Evolutionary conservation across 2,329 filamentous ascomycete species (phyloP).

Genomic region (Conoideocrella luteorostrata): DNA sequence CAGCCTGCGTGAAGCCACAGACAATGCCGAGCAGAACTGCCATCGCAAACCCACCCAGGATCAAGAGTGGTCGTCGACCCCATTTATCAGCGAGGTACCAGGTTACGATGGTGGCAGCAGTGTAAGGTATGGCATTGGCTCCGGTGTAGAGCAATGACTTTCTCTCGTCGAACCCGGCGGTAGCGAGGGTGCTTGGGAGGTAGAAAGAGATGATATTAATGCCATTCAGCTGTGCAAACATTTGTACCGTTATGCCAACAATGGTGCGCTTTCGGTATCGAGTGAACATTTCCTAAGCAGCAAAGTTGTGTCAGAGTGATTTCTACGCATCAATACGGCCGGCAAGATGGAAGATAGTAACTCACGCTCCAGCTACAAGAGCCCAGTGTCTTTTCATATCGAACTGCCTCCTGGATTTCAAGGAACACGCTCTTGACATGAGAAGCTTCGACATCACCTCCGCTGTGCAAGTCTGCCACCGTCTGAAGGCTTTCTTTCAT

Average conservation of each 20-base stretch:
- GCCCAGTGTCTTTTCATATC: constrained; percentile 10
- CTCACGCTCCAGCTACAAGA: constrained; percentile 7
- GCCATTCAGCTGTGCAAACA: constrained; percentile 34
- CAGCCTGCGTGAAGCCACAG: constrained; percentile 30
- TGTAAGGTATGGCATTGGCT: constrained; percentile 32
- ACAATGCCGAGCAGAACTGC: constrained; percentile 23
- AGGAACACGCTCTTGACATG: constrained; percentile 29
- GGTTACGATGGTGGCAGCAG: constrained; percentile 29
- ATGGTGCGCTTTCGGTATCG: constrained; percentile 34
- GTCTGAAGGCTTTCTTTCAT: constrained; percentile 26
- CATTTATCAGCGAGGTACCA: constrained; percentile 34
- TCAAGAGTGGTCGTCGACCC: constrained; percentile 31
- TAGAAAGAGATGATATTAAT: constrained; percentile 38
- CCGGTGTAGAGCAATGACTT: constrained; percentile 33
- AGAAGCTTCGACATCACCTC: constrained; percentile 26
- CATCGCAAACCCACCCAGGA: constrained; percentile 14
- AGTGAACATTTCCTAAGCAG: constrained; percentile 32
- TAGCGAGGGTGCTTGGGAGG: constrained; percentile 27
- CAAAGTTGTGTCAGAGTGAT: too few species aligned
- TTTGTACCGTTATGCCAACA: constrained; percentile 32
- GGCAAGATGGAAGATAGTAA: too few species aligned
- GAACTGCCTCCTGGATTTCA: constrained; percentile 6
- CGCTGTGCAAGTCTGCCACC: constrained; percentile 31
- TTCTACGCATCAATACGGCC: too few species aligned
- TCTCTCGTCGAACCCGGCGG: constrained; percentile 28